Evolutionary conservation across 116 monocot genomes (phyloP), one percentile per base, ranked within the genome.

Genomic region (Thalassia testudinum): DNA sequence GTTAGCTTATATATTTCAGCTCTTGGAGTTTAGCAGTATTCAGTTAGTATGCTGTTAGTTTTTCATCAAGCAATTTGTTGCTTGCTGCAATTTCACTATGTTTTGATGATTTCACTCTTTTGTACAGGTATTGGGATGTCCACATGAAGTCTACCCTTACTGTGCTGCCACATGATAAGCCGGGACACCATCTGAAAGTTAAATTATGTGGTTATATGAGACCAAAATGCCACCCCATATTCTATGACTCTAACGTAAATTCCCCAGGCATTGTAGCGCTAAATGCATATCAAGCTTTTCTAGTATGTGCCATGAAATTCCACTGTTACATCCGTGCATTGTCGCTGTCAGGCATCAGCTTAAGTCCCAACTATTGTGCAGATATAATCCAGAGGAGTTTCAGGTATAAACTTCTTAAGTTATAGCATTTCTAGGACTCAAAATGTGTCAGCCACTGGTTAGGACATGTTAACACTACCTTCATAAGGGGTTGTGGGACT

Each of bases 291-390:
- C 99, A 90, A 64, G 80, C 80, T 21, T 99, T 99, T 68, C 62
- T 90, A 5, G 43, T 99, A 47, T 83, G 83, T 65, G 99, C 90
- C 12, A 90, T 99, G 99, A 90, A 99, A 73, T 99, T 86, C 44
- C 99, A 99, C 45, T 90, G 73, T 58, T 99, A 80, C 51, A 23
- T 86, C 30, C 51, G 66, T 69, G 50, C 55, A 42, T 47, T 47
- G 8, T 24, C 47, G 18, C 64, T 83, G 43, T 19, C 64, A 63
- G 47, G 43, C 49, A 43, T 54, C 62, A 52, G 18, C 20, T 30
- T 61, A 20, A 47, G 21, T 30, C 62, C 82, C 25, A 51, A 20
- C 28, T 65, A 50, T 23, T 55, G 72, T 42, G 65, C 80, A 1
- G 44, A 64, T 12, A 71, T 76, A 58, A 74, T 86, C 64, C 62